Base-by-base conservation (phyloP, 345 rosid genomes). In the Moricandia arvensis region DNA sequence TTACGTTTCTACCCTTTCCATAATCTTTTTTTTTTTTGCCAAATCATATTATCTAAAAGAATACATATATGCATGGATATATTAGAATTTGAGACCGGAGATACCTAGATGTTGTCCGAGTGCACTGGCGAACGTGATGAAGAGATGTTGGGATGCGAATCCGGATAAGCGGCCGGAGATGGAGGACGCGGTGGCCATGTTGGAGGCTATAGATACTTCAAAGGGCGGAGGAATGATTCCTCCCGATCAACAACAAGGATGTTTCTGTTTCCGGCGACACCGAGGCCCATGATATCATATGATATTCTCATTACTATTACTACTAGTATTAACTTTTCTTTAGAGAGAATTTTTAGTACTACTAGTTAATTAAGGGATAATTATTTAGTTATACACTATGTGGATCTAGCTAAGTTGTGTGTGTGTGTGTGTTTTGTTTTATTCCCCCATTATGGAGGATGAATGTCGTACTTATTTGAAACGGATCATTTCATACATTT, bases 191-290 rank as follows among this genome's bases (percentile, higher is more conserved):
- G 98, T 95, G 53, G 29, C 89, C 2, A 74, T 92, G 93, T 68
- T 95, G 85, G 96, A 92, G 83, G 93, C 87, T 11, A 85, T 95
- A 1, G 98, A 95, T 86, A 88, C 97, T 41, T 81, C 97, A 6
- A 95, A 89, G 80, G 99, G 99, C 1, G 97, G 99, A 51, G 99
- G 97, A 30, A 92, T 95, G 97, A 89, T 92, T 64, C 99, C 97
- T 49, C 60, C 76, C 0, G 97, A 92, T 76, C 99, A 95, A 79
- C 89, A 86, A 13, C 85, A 86, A 59, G 86, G 99, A 29, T 95
- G 98, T 80, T 80, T 89, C 68, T 95, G 98, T 81, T 90, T 95
- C 75, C 81, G 89, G 59, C 85, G 88, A 78, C 43, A 69, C 31
- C 83, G 94, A 49, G 99, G 97, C 59, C 98, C 97, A 8, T 95